Percentiles rank a stretch among this genome's conserved stretches.
phyloP scores from a whole-genome alignment of 306 rosid genomes.

The Glycine tomentella region DNA sequence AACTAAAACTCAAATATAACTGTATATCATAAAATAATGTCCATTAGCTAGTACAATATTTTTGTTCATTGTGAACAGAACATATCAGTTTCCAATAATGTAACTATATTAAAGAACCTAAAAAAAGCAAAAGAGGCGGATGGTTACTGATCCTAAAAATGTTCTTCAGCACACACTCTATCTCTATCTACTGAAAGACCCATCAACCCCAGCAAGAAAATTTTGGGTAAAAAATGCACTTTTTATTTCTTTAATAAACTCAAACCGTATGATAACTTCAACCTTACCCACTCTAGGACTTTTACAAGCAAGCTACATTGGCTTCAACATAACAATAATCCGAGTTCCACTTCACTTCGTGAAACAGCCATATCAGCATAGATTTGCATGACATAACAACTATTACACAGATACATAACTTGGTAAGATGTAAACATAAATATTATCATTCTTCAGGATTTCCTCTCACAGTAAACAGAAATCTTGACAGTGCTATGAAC shows the following conservation, averaged over 20 bases:
- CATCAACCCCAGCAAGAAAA: neutral
- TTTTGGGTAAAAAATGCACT: neutral
- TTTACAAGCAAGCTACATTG: neutral
- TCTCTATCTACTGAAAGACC: neutral
- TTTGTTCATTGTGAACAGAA: conserved; percentile 13
- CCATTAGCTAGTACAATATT: neutral
- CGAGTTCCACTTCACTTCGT: neutral
- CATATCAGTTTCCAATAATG: neutral
- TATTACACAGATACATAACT: conserved; percentile 4
- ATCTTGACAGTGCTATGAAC: no score
- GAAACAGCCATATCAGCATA: neutral
- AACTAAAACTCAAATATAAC: neutral
- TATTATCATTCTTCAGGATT: no score
- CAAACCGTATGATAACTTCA: neutral
- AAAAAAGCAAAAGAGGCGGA: no score
- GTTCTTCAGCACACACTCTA: neutral
- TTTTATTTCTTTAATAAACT: neutral
- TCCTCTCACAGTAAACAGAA: no score
- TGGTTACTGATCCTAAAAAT: neutral
- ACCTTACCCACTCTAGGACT: neutral
- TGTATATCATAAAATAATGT: neutral
- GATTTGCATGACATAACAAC: conserved; percentile 24
- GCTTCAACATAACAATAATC: conserved; percentile 18
- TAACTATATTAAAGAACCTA: conserved; percentile 1
- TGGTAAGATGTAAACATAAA: neutral